Evolutionary conservation across 2,329 filamentous ascomycete genomes (phyloP), one percentile per base, ranked within the genome.

Genomic region (Calonectria crousiana): DNA sequence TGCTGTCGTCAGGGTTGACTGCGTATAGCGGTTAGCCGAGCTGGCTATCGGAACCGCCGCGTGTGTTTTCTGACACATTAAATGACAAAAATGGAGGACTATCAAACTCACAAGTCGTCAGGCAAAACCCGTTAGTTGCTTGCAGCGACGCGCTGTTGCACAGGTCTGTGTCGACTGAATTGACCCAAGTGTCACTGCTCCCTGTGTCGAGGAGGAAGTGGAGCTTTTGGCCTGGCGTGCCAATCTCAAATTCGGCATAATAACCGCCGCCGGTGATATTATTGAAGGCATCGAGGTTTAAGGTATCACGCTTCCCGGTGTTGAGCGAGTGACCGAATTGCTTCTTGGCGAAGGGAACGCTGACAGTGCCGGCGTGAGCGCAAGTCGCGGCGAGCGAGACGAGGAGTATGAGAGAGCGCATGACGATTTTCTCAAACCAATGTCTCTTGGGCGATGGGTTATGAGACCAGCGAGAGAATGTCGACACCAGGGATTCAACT

Each of bases 111-210:
- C 86, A 91, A 10, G 86, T 75, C 6, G 74, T 62, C 71, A 76
- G 74, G 58, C 80, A 81, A 72, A 80, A 81, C 14, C 84, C 84
- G 71, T 85, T 84, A 4, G 76, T 32, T 3, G 47, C 30, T 76
- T 89, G 87, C 58, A 86, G 73, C 4, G 38, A 26, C 1, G 14
- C 20, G 58, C 84, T 86, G 18, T 82, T 82, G 83, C 95, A 97
- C 38, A 94, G 84, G 4, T 82, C 77, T 0, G 94, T 95, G 66
- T 85, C 85, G 18, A 88, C 86, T 6, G 92, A 90, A 75, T 89
- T 84, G 52, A 92, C 84, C 91, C 91, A 93, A 5, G 91, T 88
- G 80, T 93, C 92, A 76, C 89, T 91, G 81, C 90, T 92, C 34
- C 91, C 92, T 3, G 91, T 93, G 82, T 93, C 91, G 75, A 93